phyloP scores from a whole-genome alignment of 805 yeast genomes.

The Debaryomyces tyrocola region DNA sequence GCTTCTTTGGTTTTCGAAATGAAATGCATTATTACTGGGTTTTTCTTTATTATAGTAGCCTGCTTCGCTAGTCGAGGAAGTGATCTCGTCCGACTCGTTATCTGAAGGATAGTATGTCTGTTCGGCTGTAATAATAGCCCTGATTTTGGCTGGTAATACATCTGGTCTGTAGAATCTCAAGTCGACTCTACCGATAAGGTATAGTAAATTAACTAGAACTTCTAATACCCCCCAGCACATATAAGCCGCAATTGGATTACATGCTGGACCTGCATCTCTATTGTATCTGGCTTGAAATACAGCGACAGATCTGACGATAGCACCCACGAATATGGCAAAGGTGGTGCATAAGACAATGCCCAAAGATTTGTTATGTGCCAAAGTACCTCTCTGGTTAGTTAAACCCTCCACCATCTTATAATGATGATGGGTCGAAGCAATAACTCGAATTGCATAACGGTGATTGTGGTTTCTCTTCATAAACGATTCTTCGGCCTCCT shows the following conservation, averaged over 20 bases:
- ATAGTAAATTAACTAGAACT: constrained; percentile 50
- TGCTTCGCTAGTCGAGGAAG: neutral
- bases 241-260: constrained; percentile 57
- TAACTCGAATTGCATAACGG: constrained; percentile 55
- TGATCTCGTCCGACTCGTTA: constrained; percentile 4
- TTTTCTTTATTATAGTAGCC: too few species aligned
- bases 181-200: constrained; percentile 62
- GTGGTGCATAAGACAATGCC: constrained; percentile 47
- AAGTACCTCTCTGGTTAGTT: constrained; percentile 38
- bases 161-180: constrained; percentile 78
- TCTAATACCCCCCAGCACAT: constrained; percentile 67
- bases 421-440: constrained; percentile 55
- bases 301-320: constrained; percentile 51
- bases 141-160: constrained; percentile 33
- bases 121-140: constrained; percentile 34
- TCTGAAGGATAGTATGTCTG: constrained; percentile 22
- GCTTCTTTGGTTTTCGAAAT: too few species aligned
- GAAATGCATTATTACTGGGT: too few species aligned
- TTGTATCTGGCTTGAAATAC: constrained; percentile 33
- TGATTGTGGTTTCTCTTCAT: constrained; percentile 49
- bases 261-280: constrained; percentile 11
- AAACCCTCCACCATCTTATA: constrained; percentile 30
- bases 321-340: constrained; percentile 48
- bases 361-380: constrained; percentile 54
- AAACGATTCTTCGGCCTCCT: constrained; percentile 45